Conservation (phyloP, 345 rosid species). For the Sisymbrium irio region DNA sequence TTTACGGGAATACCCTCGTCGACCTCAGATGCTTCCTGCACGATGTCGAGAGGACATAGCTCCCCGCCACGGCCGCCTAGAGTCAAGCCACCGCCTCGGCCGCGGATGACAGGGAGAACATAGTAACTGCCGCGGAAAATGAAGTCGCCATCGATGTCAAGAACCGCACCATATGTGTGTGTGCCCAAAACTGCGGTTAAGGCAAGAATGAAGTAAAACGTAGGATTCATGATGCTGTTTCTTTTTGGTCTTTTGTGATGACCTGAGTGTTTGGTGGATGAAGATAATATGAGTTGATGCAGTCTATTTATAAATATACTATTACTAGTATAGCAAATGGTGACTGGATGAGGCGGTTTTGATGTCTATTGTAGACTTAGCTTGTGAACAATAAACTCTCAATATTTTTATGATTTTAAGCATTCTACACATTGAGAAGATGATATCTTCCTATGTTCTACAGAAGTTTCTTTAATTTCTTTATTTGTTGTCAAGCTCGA, state of each 20-base stretch:
- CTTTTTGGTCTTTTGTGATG: background rate
- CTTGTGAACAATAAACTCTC: background rate
- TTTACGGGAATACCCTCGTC: conserved; percentile 28
- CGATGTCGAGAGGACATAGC: conserved; percentile 20
- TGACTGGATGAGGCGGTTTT: background rate
- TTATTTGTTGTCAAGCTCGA: too few relatives aligned
- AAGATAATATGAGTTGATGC: background rate
- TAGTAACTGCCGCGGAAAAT: conserved; percentile 28
- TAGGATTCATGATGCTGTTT: conserved; percentile 21
- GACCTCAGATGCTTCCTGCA: conserved; percentile 29
- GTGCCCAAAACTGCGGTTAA: too few relatives aligned
- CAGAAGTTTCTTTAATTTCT: too few relatives aligned
- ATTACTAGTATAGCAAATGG: too few relatives aligned
- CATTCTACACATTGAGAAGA: too few relatives aligned
- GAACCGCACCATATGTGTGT: background rate
- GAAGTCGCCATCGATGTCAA: conserved; percentile 22
- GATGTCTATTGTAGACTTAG: background rate
- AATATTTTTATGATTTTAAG: too few relatives aligned
- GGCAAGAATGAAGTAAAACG: conserved; percentile 15
- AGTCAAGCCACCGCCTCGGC: conserved; percentile 32
- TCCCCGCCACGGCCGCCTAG: conserved; percentile 27
- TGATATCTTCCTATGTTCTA: too few relatives aligned
- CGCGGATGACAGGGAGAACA: conserved; percentile 32
- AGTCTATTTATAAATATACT: too few relatives aligned
- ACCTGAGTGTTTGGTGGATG: background rate